Conservation (phyloP, 2,329 filamentous ascomycete species). For the Exophiala alcalophila region DNA sequence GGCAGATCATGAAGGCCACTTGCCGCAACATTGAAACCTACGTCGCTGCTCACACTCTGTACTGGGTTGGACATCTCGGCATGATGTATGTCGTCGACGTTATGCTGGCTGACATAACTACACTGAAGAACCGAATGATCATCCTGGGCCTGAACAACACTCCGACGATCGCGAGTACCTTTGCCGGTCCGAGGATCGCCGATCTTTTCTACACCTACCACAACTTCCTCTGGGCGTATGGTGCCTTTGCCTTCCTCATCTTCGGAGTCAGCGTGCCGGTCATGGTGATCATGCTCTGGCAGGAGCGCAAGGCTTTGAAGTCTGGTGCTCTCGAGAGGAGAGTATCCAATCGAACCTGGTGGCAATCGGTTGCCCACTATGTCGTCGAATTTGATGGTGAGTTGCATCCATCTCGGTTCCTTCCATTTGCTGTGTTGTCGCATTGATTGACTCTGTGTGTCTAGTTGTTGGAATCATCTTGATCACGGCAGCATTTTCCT, state of each 20-base stretch:
- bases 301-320: slow-evolving; percentile 55
- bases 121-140: slow-evolving; percentile 22
- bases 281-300: slow-evolving; percentile 51
- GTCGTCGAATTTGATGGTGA: slow-evolving; percentile 57
- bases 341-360: slow-evolving; percentile 35
- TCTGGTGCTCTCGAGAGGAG: slow-evolving; percentile 47
- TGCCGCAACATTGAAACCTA: slow-evolving; percentile 59
- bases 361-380: slow-evolving; percentile 51
- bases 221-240: slow-evolving; percentile 63
- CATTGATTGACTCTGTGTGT: too few relatives aligned
- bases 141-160: slow-evolving; percentile 31
- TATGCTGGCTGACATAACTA: slow-evolving; percentile 36
- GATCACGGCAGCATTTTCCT: slow-evolving; percentile 55
- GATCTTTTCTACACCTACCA: too few relatives aligned
- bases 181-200: too few relatives aligned
- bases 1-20: slow-evolving; percentile 59
- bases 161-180: too few relatives aligned
- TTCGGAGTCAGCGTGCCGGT: slow-evolving; percentile 56
- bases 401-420: too few relatives aligned
- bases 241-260: slow-evolving; percentile 58
- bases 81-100: slow-evolving; percentile 30
- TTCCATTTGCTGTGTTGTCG: slow-evolving; percentile 60
- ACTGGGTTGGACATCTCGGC: slow-evolving; percentile 28
- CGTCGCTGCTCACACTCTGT: slow-evolving; percentile 58
- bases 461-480: too few relatives aligned